Evolutionary conservation across 345 rosid genomes (phyloP), one percentile per base, ranked within the genome.

Genomic region (Jatropha curcas): DNA sequence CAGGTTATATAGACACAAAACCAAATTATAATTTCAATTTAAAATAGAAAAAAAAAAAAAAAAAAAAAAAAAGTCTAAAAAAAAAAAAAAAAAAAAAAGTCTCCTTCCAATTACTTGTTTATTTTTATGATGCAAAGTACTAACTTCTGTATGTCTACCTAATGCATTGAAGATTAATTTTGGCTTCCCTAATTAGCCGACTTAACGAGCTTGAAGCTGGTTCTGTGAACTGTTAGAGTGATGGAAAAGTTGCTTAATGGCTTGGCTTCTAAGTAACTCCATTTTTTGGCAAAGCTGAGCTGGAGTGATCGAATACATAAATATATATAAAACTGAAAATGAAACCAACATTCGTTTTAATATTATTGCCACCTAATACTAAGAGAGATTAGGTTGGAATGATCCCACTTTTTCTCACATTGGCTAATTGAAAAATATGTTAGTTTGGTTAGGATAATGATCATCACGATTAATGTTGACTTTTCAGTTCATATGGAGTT

Each of bases 351-450:
- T 51, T 17, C 22, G 30, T 17, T 50, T 20, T 19, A 33, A 1
- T 28, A 65, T 22, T 28, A 14, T 39, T 50, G 51, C 63, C 72
- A 72, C 64, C 80, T 59, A 67, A 72, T 33, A 34, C n/a, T 7
- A 7, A 30, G 50, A 64, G 50, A 71, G 76, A 68, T 75, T 72
- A 68, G 82, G 74, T 68, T 57, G 74, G 73, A 61, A 71, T 46
- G 50, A 51, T 65, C 69, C 67, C 65, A 46, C 71, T 28, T 46
- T 72, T 76, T 71, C 60, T 31, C 28, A 33, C 33, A 1, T 5
- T 3, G 22, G 19, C 27, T 4, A 34, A 45, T 68, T 33, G 39
- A 45, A 73, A 62, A 56, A 35, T 48, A 61, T 37, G 37, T 72
- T 69, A 28, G 67, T 68, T 68, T 35, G 7, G 7, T 45, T 7